These are phyloP conservation scores for Turnera subulata DNA, from an alignment of 345 rosid genomes.

Conservation along the genomic window DNA sequence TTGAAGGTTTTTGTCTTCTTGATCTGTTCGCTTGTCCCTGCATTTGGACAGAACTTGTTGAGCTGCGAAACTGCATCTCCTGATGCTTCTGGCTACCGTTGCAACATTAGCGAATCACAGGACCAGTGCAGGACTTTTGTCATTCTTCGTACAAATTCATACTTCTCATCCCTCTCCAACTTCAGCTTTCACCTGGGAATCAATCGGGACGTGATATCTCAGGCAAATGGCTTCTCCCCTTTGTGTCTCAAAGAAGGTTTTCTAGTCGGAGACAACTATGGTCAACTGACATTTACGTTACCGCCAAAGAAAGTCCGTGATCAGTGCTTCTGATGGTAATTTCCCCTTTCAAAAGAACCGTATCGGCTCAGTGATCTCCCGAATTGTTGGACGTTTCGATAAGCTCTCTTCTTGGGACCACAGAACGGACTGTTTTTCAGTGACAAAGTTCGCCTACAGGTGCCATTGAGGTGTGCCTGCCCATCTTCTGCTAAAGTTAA, in stretches of 20 bases:
- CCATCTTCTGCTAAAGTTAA: constrained; percentile 31
- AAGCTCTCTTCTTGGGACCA: too few species aligned
- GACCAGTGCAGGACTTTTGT: constrained; percentile 52
- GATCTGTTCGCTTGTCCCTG: constrained; percentile 29
- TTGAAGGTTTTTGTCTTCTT: constrained; percentile 37
- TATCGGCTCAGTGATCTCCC: too few species aligned
- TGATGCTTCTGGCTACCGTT: constrained; percentile 47
- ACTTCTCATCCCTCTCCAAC: constrained; percentile 54
- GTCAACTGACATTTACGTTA: too few species aligned
- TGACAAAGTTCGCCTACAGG: constrained; percentile 37
- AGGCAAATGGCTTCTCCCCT: constrained; percentile 50
- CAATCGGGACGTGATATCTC: constrained; percentile 33
- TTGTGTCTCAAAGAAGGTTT: constrained; percentile 38
- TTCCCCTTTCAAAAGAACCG: too few species aligned
- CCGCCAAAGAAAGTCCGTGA: too few species aligned
- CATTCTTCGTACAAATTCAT: constrained; percentile 45
- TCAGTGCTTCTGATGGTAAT: too few species aligned
- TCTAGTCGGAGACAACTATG: too few species aligned
- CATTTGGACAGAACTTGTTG: constrained; percentile 37
- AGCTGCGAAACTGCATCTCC: constrained; percentile 47
- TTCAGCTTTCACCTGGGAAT: constrained; percentile 54
- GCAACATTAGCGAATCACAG: constrained; percentile 31
- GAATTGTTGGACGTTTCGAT: too few species aligned
- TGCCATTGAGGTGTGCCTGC: constrained; percentile 65
- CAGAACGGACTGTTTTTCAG: too few species aligned